A percentile compares a stretch with the other conserved stretches of the same genome.
These are phyloP conservation scores for Chrysanthemum seticuspe DNA, from an alignment of 129 eudicot genomes.

Conservation along the genomic window DNA sequence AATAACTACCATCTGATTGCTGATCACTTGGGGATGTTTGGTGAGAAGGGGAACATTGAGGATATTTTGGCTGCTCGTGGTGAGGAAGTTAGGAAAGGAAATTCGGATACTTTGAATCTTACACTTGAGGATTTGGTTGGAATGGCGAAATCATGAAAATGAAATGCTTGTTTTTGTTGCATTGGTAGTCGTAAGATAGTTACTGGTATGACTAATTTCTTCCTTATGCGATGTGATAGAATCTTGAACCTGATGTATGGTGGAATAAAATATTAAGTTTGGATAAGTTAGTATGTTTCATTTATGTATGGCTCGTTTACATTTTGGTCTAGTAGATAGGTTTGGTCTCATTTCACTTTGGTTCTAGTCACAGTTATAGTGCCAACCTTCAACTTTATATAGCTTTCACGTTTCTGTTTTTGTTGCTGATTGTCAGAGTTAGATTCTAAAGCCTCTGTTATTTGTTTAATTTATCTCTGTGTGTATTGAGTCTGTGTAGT, in stretches of 20 bases:
- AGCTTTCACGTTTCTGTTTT: too few species aligned
- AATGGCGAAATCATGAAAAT: slow-evolving; percentile 33
- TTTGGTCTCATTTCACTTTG: not conserved
- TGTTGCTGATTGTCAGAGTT: too few species aligned
- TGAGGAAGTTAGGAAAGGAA: slow-evolving; percentile 73
- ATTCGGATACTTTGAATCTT: slow-evolving; percentile 64
- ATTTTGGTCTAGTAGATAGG: not conserved
- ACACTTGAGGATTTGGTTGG: slow-evolving; percentile 96
- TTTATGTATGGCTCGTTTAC: not conserved
- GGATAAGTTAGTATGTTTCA: not conserved
- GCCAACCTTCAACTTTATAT: too few species aligned
- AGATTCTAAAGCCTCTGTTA: too few species aligned
- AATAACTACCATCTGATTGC: slow-evolving; percentile 81
- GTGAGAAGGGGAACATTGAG: slow-evolving; percentile 79
- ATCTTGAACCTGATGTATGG: not conserved
- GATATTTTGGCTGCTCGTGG: slow-evolving; percentile 89
- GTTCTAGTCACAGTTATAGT: too few species aligned
- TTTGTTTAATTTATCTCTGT: too few species aligned
- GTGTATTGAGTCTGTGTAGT: too few species aligned
- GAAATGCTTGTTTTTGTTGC: not conserved
- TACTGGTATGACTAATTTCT: not conserved
- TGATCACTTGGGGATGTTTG: slow-evolving; percentile 84
- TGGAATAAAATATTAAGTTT: not conserved
- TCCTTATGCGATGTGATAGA: not conserved
- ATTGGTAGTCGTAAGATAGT: not conserved